Evolutionary conservation across 805 yeast species (phyloP), one percentile per base, ranked within the genome.

Genomic region (Candida broadrunensis): DNA sequence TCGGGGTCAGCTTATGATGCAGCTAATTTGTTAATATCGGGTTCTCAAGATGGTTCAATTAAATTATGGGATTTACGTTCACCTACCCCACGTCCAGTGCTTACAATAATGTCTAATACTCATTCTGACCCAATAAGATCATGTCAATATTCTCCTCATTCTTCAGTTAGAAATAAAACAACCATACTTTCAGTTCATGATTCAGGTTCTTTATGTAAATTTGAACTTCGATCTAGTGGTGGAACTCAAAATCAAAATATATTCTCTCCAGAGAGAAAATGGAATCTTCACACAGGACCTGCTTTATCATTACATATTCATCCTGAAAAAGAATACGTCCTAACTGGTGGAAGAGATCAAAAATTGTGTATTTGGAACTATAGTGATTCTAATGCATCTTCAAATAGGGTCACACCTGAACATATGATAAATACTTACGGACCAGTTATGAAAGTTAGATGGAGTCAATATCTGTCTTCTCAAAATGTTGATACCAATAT

Each of bases 261-360:
- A 2, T 46, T 48, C 13, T 75, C 76, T 27, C 82, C 91, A 4
- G 97, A 91, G 51, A 70, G 82, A 38, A 80, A 83, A 44, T 74
- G 93, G 57, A 86, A 84, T 52, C 95, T 96, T 3, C 98, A 91
- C 57, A 78, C 88, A 2, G 96, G 96, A 0, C 95, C 96, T 2
- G 98, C 96, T 0, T 67, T 90, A 14, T 79, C 95, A 4, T 61
- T 93, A 4, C 89, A 88, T 52, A 89, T 96, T 82, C 96, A 90
- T 55, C 95, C 95, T 0, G 82, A 80, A 29, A 58, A 73, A 27
- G 96, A 90, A 47, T 86, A 83, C 52, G 76, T 93, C 16, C 82
- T 83, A 4, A 87, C 96, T 16, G 97, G 97, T 13, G 99, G 99
- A 6, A 73, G 97, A 52, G 99, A 93, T 61, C 83, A 85, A 39